Percentiles rank a stretch among this genome's conserved stretches.
These are phyloP conservation scores for Neonectria neomacrospora DNA, from an alignment of 2,329 filamentous ascomycete species.

Conservation along the genomic window DNA sequence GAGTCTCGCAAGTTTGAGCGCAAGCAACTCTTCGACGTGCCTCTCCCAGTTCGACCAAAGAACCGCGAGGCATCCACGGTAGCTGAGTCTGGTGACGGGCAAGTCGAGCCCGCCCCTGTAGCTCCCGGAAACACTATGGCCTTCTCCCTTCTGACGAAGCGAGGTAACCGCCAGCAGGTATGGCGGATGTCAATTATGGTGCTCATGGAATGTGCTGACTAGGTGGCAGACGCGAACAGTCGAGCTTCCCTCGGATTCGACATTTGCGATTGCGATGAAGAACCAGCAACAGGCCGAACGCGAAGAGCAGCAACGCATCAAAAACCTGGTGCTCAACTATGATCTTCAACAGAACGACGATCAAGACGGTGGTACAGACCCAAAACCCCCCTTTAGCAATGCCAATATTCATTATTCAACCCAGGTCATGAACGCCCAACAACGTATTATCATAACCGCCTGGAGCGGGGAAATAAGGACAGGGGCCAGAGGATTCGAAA, in stretches of 20 bases:
- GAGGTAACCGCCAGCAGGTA: constrained; percentile 93
- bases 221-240: constrained; percentile 82
- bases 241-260: constrained; percentile 89
- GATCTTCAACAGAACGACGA: constrained; percentile 89
- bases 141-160: constrained; percentile 95
- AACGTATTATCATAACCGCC: constrained; percentile 63
- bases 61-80: constrained; percentile 65
- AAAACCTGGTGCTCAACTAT: constrained; percentile 95
- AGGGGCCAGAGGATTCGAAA: constrained; percentile 87
- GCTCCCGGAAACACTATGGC: constrained; percentile 78
- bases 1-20: constrained; percentile 97
- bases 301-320: constrained; percentile 98
- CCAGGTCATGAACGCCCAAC: constrained; percentile 62
- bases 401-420: constrained; percentile 62
- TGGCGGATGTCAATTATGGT: neutral
- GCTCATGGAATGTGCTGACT: constrained; percentile 22
- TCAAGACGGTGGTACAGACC: constrained; percentile 71
- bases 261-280: constrained; percentile 95
- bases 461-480: constrained; percentile 68
- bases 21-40: constrained; percentile 95
- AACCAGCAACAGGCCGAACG: constrained; percentile 93
- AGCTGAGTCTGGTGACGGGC: constrained; percentile 43
- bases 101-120: constrained; percentile 35
- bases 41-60: constrained; percentile 85
- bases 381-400: constrained; percentile 28